Evolutionary conservation across 768 basidiomycete species (phyloP), one percentile per base, ranked within the genome.

Genomic region (Leccinum rimulosum): DNA sequence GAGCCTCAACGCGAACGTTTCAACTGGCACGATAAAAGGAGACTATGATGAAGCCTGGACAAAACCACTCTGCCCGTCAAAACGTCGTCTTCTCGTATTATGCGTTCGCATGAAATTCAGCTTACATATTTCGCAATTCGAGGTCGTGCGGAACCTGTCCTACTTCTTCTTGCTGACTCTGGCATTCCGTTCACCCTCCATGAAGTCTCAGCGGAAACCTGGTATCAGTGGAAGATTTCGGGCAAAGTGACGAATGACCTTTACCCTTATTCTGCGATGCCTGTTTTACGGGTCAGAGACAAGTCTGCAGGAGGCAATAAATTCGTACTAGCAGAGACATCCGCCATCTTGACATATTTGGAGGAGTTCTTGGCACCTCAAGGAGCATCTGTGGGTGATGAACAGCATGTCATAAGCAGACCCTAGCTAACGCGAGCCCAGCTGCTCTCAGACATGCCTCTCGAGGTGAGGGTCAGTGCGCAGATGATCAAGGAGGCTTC

Each of bases 401-500:
- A 33, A n/a, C 15, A 28, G 19, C n/a, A 52, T 52, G 36, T 27
- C 9, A 17, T 47, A 14, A 15, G 31, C 60, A 66, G 12, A 45
- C 5, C 3, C 10, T 43, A 45, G 43, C 43, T 45, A 61, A 57
- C 36, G 17, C 7, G 35, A 33, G 17, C 11, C 40, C 56, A 65
- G 64, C 30, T 66, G 36, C 64, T 66, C 30, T 60, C 56, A 15
- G 60, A 70, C 10, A 52, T 59, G 56, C 36, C 57, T 50, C 67
- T 70, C 38, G 57, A 68, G 40, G 60, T 59, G 3, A 55, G 67
- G 31, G 50, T 4, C 19, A 52, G 63, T 19, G 43, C 54, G 8
- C 56, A 68, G 33, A 68, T 70, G 68, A 57, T 68, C 45, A 57
- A 51, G 30, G 70, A 69, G 28, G 68, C 65, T 12, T 70, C 68